A percentile compares a stretch with the other conserved stretches of the same genome.
Evolutionary conservation across 1,284 basidiomycete genomes (phyloP).

Genomic region (Ceratorhiza oryzae-sativae): DNA sequence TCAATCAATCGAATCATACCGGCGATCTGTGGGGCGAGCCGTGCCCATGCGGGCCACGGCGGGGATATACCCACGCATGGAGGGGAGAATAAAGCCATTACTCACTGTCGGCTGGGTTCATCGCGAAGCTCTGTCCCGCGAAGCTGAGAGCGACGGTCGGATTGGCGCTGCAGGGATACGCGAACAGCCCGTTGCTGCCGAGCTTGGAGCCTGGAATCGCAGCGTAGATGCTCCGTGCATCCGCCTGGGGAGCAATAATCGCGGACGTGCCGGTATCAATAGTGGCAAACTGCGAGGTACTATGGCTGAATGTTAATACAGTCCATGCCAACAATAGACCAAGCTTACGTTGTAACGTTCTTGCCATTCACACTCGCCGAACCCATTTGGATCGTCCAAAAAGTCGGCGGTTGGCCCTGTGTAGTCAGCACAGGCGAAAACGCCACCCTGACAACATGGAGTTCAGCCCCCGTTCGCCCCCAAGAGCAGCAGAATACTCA

Average conservation of each 20-base stretch:
- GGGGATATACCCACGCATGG: neutral
- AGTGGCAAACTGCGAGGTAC: slow-evolving; percentile 26
- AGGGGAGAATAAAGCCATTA: neutral
- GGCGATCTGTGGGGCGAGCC: neutral
- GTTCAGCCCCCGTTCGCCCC: neutral
- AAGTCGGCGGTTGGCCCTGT: slow-evolving; percentile 27
- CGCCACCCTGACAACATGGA: neutral
- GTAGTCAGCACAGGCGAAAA: slow-evolving; percentile 34
- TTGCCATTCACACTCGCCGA: slow-evolving; percentile 21
- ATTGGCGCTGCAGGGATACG: slow-evolving; percentile 77
- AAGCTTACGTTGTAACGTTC: slow-evolving; percentile 12
- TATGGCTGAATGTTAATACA: neutral
- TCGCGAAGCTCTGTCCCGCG: slow-evolving; percentile 67
- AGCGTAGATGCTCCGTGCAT: slow-evolving; percentile 65
- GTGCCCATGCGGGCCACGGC: too few relatives aligned
- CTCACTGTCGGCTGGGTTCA: slow-evolving; percentile 56
- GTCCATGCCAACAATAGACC: too few relatives aligned
- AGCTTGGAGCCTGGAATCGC: slow-evolving; percentile 68
- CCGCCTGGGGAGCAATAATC: slow-evolving; percentile 63
- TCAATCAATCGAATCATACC: neutral
- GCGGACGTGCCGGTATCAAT: slow-evolving; percentile 55
- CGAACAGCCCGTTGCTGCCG: slow-evolving; percentile 64
- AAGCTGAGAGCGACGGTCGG: slow-evolving; percentile 72
- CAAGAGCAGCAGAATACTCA: slow-evolving; percentile 5
- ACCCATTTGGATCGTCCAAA: slow-evolving; percentile 33